Percentiles rank a stretch among this genome's conserved stretches.
These are phyloP conservation scores for Sisymbrium altissimum DNA, from an alignment of 345 rosid species.

Conservation along the genomic window DNA sequence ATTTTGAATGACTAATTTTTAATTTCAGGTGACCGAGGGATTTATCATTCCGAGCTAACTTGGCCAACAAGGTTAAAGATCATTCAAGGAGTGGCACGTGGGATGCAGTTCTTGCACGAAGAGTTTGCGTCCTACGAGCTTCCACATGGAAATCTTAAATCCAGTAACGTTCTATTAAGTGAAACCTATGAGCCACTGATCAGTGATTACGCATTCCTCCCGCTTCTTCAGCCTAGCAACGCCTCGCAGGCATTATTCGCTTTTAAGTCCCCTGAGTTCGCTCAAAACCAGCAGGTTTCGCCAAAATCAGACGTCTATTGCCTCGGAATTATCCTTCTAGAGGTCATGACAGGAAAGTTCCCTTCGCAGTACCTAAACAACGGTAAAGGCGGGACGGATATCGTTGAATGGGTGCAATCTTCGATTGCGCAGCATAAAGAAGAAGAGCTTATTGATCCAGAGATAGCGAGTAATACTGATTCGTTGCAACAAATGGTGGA, in stretches of 20 bases:
- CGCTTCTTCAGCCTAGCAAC: constrained; percentile 37
- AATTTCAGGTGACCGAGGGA: constrained; percentile 50
- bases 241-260: constrained; percentile 51
- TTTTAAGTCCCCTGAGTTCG: constrained; percentile 56
- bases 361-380: constrained; percentile 64
- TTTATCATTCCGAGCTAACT: constrained; percentile 46
- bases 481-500: constrained; percentile 41
- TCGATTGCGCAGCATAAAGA: constrained; percentile 40
- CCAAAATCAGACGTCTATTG: constrained; percentile 74
- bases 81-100: constrained; percentile 56
- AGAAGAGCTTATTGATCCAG: constrained; percentile 66
- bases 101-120: constrained; percentile 56
- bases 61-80: constrained; percentile 66
- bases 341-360: constrained; percentile 67
- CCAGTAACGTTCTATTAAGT: constrained; percentile 64
- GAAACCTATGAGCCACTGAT: constrained; percentile 57
- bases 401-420: constrained; percentile 53
- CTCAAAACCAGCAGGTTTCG: constrained; percentile 42
- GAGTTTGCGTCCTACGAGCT: constrained; percentile 50
- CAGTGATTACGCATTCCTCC: constrained; percentile 61
- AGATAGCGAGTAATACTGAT: constrained; percentile 40
- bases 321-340: constrained; percentile 67
- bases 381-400: constrained; percentile 55
- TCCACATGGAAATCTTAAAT: constrained; percentile 89
- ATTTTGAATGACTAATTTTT: background rate